Conservation (phyloP, 495 filamentous ascomycete genomes). For the Cercophora scortea region DNA sequence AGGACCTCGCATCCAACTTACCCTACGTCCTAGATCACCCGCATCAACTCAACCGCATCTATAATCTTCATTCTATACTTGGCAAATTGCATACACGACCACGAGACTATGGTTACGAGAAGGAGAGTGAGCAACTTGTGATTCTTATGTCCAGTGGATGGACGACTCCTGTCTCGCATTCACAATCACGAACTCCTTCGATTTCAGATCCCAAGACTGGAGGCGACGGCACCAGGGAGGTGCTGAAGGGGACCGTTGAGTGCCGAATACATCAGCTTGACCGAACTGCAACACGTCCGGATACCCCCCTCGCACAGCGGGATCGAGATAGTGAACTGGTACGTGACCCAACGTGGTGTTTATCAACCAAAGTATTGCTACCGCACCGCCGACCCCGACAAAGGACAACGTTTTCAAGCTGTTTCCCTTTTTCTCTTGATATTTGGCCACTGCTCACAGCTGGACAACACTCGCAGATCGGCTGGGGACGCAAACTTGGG, state of each 20-base stretch:
- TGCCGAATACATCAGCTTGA: conserved; percentile 5
- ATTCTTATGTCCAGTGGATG: background rate
- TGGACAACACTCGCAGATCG: conserved; percentile 1
- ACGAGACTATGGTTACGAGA: background rate
- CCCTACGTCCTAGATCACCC: too few relatives aligned
- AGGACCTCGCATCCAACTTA: too few relatives aligned
- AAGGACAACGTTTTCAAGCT: background rate
- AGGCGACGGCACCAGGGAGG: background rate
- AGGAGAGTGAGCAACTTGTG: background rate
- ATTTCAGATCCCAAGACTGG: background rate
- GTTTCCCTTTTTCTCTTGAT: background rate
- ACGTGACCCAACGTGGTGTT: background rate
- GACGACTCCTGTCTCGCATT: background rate
- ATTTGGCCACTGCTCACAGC: background rate
- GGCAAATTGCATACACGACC: background rate
- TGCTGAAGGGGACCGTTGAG: conserved; percentile 4
- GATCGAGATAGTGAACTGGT: conserved; percentile 13
- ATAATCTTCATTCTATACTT: conserved; percentile 2
- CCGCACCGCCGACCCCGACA: background rate
- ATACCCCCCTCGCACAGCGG: background rate
- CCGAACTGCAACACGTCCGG: background rate
- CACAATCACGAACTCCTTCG: background rate
- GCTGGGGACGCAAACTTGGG: conserved; percentile 14
- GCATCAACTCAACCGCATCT: background rate
- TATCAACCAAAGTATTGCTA: too few relatives aligned